phyloP scores from a whole-genome alignment of 2,329 filamentous ascomycete genomes.

The Fonsecaea multimorphosa region DNA sequence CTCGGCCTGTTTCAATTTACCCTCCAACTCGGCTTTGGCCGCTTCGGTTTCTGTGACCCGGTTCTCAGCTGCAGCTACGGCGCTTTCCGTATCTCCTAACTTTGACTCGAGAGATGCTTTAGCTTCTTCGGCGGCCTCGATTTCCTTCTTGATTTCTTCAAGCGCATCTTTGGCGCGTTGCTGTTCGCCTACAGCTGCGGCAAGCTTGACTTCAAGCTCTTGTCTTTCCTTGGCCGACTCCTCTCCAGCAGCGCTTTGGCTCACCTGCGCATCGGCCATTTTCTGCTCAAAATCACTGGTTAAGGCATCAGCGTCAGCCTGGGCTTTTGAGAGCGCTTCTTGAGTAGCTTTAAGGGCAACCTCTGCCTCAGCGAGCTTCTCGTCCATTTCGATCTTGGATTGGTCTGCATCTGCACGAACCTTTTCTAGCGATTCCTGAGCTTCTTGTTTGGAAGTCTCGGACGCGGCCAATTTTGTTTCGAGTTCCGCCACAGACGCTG shows the following conservation, averaged over 20 bases:
- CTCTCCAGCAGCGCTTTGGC: conserved; percentile 7
- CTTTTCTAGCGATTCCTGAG: conserved; percentile 19
- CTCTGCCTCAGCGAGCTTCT: conserved; percentile 19
- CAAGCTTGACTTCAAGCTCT: conserved; percentile 17
- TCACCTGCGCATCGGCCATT: conserved; percentile 9
- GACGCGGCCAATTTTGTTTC: conserved; percentile 19
- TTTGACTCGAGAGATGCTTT: conserved; percentile 18
- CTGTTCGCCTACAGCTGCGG: conserved; percentile 6
- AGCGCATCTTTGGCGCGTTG: conserved; percentile 22
- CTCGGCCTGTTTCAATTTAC: conserved; percentile 21
- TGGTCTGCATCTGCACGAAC: conserved; percentile 12
- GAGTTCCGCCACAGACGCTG: conserved; percentile 19
- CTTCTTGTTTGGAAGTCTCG: conserved; percentile 9
- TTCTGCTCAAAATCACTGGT: conserved; percentile 22
- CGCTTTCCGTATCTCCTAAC: conserved; percentile 6
- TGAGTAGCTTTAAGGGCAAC: conserved; percentile 21
- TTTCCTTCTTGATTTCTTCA: conserved; percentile 6
- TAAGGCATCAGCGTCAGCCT: conserved; percentile 14
- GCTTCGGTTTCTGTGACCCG: conserved; percentile 17
- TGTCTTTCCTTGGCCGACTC: neutral
- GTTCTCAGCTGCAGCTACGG: conserved; percentile 14
- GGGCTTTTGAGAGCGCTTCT: conserved; percentile 22
- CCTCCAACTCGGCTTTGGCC: conserved; percentile 16
- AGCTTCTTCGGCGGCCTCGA: conserved; percentile 16
- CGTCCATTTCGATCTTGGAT: conserved; percentile 18